Evolutionary conservation across 2,329 filamentous ascomycete genomes (phyloP), one percentile per base, ranked within the genome.

Genomic region (Xylariales sp.): DNA sequence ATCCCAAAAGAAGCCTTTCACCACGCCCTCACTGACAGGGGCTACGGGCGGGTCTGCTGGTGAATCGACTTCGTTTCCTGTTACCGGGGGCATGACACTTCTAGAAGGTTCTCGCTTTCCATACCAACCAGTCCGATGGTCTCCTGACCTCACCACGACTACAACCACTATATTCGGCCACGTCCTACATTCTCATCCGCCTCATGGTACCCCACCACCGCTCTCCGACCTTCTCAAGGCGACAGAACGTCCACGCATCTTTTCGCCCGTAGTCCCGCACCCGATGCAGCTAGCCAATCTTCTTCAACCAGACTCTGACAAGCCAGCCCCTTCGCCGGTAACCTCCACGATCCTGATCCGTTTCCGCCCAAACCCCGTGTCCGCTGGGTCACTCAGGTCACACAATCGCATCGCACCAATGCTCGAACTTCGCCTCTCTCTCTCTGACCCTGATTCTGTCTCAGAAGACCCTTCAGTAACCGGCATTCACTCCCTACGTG

Each of bases 131-230:
- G 37, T 59, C 1, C 45, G 43, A 35, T 61, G 59, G 55, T 56
- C 46, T 7, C 35, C 39, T 11, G 43, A 16, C 32, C 42, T 37
- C 18, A 45, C 14, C 39, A 58, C 47, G 33, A 52, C 44, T 7
- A 66, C 69, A 2, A 56, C 52, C 3, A 73, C 73, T 9, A 61
- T 63, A 3, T 80, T 80, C 49, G 76, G 76, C 14, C 69, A 74
- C 40, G 47, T 78, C 24, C 63, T 80, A 16, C 52, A 58, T 25
- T 36, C 43, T 47, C 22, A 27, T 33, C 15, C 42, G n/a, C n/a
- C n/a, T n/a, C n/a, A n/a, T n/a, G n/a, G n/a, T n/a, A n/a, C n/a
- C n/a, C n/a, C n/a, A n/a, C n/a, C n/a, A n/a, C n/a, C n/a, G n/a
- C n/a, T n/a, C n/a, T n/a, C n/a, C n/a, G n/a, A n/a, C n/a, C n/a